Evolutionary conservation across 176 grass and related monocot genomes (phyloP), one percentile per base, ranked within the genome.

Genomic region (Themeda triandra): DNA sequence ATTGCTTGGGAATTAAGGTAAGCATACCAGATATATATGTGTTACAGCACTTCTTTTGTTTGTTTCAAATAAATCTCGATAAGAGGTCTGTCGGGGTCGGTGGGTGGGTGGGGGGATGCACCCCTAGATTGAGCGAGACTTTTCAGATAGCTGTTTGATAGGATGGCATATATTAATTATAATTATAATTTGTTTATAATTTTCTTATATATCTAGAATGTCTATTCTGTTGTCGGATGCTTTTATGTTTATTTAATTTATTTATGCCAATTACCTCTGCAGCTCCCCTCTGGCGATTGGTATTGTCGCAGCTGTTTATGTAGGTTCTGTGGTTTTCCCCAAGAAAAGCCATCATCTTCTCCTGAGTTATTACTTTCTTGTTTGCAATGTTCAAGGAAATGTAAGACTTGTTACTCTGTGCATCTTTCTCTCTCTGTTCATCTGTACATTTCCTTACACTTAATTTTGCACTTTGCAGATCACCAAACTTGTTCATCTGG

Each of bases 231-330:
- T 33, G 15, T 67, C 39, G 49, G 76, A 46, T 86, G 33, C 40
- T 76, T 69, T 82, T 64, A 69, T 85, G 76, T 46, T 67, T 87
- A 64, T 84, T 83, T 87, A 67, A 32, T 87, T 79, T 86, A 41
- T 75, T 79, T 86, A 42, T 79, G 45, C 40, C 30, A 68, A 83
- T 73, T 89, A 21, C 31, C 12, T 83, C 68, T 88, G 80, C 88
- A 98, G 96, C 93, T 93, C 78, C 93, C 96, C 49, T 29, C 74
- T 66, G 96, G 89, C 82, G 91, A 89, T 84, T 98, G 96, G 96
- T 85, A 89, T 81, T 98, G 96, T 86, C 87, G 82, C 77, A 98
- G 88, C 80, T 98, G 96, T 79, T 70, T 80, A 71, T 98, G 96
- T 82, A 98, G 87, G 80, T 98, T 94, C 59, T 98, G 96, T 71